phyloP scores from a whole-genome alignment of 495 filamentous ascomycete genomes.

The Hapsidospora chrysogenum region DNA sequence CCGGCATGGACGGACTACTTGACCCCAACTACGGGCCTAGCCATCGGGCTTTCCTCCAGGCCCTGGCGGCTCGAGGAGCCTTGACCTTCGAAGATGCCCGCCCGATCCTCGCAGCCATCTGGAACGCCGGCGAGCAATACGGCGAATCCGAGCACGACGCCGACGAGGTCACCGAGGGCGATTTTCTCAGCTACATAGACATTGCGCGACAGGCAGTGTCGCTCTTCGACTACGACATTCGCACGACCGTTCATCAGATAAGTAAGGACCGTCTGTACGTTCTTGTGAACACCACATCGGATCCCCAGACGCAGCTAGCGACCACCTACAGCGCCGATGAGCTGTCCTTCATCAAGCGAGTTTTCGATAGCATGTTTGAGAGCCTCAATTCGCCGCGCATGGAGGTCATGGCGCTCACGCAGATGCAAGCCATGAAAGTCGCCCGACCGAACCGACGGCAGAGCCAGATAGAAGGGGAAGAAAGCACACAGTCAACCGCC shows the following conservation, averaged over 20 bases:
- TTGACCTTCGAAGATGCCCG: conserved; percentile 60
- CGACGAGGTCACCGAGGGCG: conserved; percentile 47
- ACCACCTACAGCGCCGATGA: conserved; percentile 70
- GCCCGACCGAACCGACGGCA: conserved; percentile 23
- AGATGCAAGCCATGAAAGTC: conserved; percentile 58
- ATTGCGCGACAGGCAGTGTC: conserved; percentile 56
- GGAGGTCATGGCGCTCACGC: conserved; percentile 66
- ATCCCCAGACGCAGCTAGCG: conserved; percentile 71
- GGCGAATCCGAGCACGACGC: conserved; percentile 7
- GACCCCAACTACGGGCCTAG: conserved; percentile 29
- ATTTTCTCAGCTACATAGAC: conserved; percentile 50
- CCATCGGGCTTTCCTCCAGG: conserved; percentile 88
- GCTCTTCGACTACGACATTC: conserved; percentile 74
- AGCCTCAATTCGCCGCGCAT: conserved; percentile 55
- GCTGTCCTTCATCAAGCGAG: conserved; percentile 71
- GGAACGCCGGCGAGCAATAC: conserved; percentile 10
- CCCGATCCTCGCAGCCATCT: conserved; percentile 59
- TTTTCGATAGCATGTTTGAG: conserved; percentile 89
- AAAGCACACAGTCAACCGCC: conserved; percentile 5
- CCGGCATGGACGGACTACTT: neutral
- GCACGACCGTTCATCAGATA: conserved; percentile 47
- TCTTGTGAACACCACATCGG: conserved; percentile 77
- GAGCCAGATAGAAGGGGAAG: conserved; percentile 20
- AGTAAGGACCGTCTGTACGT: conserved; percentile 42
- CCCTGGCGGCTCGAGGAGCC: conserved; percentile 60